A percentile compares a stretch with the other conserved stretches of the same genome.
Conservation (phyloP, 805 yeast genomes). For the Ogataea pilisensis region DNA sequence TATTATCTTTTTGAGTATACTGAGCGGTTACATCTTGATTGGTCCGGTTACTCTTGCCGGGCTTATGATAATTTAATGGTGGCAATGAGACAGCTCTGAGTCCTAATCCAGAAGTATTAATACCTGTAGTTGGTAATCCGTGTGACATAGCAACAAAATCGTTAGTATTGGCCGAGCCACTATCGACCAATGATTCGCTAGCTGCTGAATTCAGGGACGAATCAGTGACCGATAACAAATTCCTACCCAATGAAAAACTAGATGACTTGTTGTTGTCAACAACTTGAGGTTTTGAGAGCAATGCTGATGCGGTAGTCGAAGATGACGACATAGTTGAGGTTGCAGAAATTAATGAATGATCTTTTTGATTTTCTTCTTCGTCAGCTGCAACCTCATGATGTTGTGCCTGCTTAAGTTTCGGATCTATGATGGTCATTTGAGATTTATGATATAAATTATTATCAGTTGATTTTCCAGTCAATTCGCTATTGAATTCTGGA, state of each 20-base stretch:
- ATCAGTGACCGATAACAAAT: too few relatives aligned
- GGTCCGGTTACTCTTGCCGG: not conserved
- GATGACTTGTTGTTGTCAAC: too few relatives aligned
- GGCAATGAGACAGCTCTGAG: not conserved
- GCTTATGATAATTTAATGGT: not conserved
- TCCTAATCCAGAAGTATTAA: too few relatives aligned
- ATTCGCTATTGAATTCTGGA: conserved; percentile 13
- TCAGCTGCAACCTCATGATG: not conserved
- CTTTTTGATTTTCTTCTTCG: conserved; percentile 5
- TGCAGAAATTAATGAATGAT: conserved; percentile 18
- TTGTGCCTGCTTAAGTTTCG: not conserved
- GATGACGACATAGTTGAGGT: conserved; percentile 24
- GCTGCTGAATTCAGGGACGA: too few relatives aligned
- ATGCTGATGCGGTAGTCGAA: conserved; percentile 10
- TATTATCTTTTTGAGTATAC: not conserved
- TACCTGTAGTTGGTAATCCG: too few relatives aligned
- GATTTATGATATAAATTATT: conserved; percentile 12
- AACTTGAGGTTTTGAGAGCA: conserved; percentile 1
- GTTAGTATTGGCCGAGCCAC: too few relatives aligned
- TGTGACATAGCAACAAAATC: too few relatives aligned
- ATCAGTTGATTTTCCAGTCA: too few relatives aligned
- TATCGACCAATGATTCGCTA: too few relatives aligned
- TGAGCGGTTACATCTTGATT: not conserved
- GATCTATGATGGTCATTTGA: not conserved
- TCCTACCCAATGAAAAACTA: too few relatives aligned